Base-by-base conservation (phyloP, 306 rosid genomes). In the Ceratonia siliqua region DNA sequence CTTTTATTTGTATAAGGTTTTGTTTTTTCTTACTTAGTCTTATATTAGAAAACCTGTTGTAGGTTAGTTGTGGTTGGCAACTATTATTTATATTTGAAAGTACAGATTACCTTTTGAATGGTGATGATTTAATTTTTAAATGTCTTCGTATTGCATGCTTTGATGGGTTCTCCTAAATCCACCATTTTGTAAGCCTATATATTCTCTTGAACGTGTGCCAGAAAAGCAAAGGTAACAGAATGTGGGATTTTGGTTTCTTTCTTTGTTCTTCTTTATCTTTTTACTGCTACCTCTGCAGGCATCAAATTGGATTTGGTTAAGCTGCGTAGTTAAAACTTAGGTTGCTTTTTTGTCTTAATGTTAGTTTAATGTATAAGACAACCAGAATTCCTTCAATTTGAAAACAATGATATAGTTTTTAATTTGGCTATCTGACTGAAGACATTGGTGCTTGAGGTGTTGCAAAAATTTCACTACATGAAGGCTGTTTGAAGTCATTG, bases 71-170 rank as follows among this genome's bases (percentile, higher is more conserved):
- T 68, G 77, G 84, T 72, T 87, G 83, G 77, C 82, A 80, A 76
- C 84, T 78, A 80, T 54, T 71, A 22, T 81, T 80, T 84, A 45
- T 45, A 45, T 43, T 73, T 78, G 80, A 32, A 83, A 87, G 90
- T 87, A 86, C 90, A 79, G 30, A 72, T 66, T 69, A 73, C 83
- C 90, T 85, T 86, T 88, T 83, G 77, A 70, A 74, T 49, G 86
- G 45, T 83, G 85, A 17, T 74, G 12, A 70, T 69, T 14, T 13
- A 6, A 22, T 33, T 66, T 41, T 73, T 43, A 43, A 70, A 45
- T 30, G 70, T 18, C 35, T 53, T 45, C 25, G 13, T 35, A 27
- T 46, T 46, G 57, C 61, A 56, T 10, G 72, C 64, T 52, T 65
- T 76, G 77, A 57, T 69, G 45, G 69, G 66, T 77, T 81, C 82